Evolutionary conservation across 139 green algal genomes (phyloP), one percentile per base, ranked within the genome.

Genomic region (Auxenochlorella protothecoides): DNA sequence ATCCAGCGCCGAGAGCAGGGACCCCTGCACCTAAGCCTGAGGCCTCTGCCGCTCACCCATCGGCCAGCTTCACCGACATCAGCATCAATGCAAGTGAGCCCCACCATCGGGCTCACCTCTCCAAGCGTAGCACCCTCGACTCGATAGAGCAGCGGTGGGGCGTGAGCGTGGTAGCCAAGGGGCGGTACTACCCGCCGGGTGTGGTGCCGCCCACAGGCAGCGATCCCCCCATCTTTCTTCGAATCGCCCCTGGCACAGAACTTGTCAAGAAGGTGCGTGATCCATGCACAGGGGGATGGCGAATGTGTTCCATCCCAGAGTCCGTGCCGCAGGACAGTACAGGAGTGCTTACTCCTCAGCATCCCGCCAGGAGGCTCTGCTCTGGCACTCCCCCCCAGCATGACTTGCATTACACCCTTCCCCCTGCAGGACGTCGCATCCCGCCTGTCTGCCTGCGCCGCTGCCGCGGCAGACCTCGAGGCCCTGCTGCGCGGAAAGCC

Each of bases 161-260:
- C 11, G 73, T 78, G 54, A 53, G 14, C 53, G 61, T 73, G 53
- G 54, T 65, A n/a, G 68, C 4, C 53, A 59, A 65, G 15, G 68
- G 73, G 53, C 67, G 68, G 60, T 73, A 78, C 73, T 73, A 65
- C 67, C 60, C 73, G 3, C 73, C 67, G 3, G 73, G 68, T 16
- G 51, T 55, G 56, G 12, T 13, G 64, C 56, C 72, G 8, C 14
- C 55, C 55, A 66, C 44, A 8, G 53, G 65, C 56, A 60, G 69
- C 0, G 73, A 77, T 51, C 57, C 55, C 2, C 67, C 73, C 3
- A 61, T 78, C 6, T 78, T 72, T 55, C 60, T 73, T 6, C 67
- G 73, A 54, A 73, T 73, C 73, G 69, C 61, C 3, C 67, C 67
- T 16, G 63, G 73, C 4, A n/a, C 14, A 7, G 65, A 66, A n/a